Percentiles rank a stretch among this genome's conserved stretches.
phyloP scores from a whole-genome alignment of 1,284 basidiomycete species.

The Tylopilus sp. region DNA sequence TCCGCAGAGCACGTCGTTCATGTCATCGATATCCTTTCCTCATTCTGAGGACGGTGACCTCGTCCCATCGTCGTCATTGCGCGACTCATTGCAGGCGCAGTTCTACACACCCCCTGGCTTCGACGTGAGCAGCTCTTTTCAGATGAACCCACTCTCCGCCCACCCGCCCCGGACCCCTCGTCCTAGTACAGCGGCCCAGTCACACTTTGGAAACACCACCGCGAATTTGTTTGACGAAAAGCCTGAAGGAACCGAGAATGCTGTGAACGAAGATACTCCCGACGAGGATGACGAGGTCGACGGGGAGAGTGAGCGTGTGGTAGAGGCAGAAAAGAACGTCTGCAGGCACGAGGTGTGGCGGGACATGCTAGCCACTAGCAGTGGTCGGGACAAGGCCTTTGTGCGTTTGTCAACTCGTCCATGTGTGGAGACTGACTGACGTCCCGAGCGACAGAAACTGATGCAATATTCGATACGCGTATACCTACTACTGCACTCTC shows the following conservation, averaged over 20 bases:
- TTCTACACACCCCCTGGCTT: conserved; percentile 41
- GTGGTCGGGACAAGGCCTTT: conserved; percentile 76
- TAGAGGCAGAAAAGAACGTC: conserved; percentile 43
- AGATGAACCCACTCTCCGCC: conserved; percentile 71
- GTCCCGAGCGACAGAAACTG: conserved; percentile 54
- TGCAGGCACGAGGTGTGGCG: conserved; percentile 66
- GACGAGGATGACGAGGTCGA: conserved; percentile 45
- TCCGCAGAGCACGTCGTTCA: conserved; percentile 18
- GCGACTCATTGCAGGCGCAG: conserved; percentile 34
- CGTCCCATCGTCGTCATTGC: conserved; percentile 37
- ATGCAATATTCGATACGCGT: conserved; percentile 74
- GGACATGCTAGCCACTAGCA: conserved; percentile 67
- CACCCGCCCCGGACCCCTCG: conserved; percentile 73
- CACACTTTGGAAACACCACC: conserved; percentile 21
- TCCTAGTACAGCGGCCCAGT: conserved; percentile 22
- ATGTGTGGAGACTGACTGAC: conserved; percentile 7
- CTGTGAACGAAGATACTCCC: conserved; percentile 27
- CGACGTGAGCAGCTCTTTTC: conserved; percentile 48
- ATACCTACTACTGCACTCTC: conserved; percentile 64
- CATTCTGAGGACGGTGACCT: conserved; percentile 34
- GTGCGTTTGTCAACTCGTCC: conserved; percentile 43
- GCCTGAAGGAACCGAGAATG: conserved; percentile 37
- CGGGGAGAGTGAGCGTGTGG: conserved; percentile 41
- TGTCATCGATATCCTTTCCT: conserved; percentile 52
- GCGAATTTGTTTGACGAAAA: conserved; percentile 28